A percentile compares a stretch with the other conserved stretches of the same genome.
phyloP scores from a whole-genome alignment of 1,284 basidiomycete genomes.

The Ganoderma meredithae region DNA sequence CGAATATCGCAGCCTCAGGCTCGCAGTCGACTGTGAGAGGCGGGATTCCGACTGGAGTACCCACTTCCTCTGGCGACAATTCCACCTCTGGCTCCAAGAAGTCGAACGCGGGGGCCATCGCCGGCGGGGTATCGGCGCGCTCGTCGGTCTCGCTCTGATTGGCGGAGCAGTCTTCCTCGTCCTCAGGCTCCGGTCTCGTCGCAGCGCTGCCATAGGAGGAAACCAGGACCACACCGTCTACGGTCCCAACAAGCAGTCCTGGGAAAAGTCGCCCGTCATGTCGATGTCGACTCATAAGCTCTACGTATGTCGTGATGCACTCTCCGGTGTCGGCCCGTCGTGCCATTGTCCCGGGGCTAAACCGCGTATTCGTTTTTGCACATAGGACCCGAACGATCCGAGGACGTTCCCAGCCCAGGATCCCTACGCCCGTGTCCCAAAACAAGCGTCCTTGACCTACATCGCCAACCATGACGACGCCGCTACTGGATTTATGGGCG shows the following conservation, averaged over 20 bases:
- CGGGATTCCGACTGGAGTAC: not conserved
- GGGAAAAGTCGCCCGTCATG: constrained; percentile 15
- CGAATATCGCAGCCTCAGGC: too few relatives aligned
- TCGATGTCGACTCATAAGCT: constrained; percentile 14
- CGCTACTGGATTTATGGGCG: not conserved
- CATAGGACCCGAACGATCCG: constrained; percentile 30
- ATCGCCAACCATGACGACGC: not conserved
- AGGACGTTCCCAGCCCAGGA: constrained; percentile 26
- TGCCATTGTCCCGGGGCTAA: not conserved
- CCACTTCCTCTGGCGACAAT: not conserved
- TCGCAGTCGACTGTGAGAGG: not conserved
- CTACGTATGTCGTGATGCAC: constrained; percentile 21
- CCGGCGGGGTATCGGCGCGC: constrained; percentile 19
- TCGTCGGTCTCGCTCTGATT: constrained; percentile 15
- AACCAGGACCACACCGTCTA: not conserved
- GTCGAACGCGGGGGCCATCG: constrained; percentile 25
- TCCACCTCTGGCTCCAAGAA: constrained; percentile 8
- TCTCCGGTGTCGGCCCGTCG: too few relatives aligned
- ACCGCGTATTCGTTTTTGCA: too few relatives aligned
- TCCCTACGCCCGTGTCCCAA: constrained; percentile 5
- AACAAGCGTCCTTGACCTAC: not conserved
- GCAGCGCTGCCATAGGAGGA: not conserved
- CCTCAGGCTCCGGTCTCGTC: constrained; percentile 6
- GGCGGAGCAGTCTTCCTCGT: constrained; percentile 21
- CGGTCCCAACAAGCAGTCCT: constrained; percentile 1